Percentiles rank a stretch among this genome's conserved stretches.
These are phyloP conservation scores for Corylus americana DNA, from an alignment of 306 rosid species.

Conservation along the genomic window DNA sequence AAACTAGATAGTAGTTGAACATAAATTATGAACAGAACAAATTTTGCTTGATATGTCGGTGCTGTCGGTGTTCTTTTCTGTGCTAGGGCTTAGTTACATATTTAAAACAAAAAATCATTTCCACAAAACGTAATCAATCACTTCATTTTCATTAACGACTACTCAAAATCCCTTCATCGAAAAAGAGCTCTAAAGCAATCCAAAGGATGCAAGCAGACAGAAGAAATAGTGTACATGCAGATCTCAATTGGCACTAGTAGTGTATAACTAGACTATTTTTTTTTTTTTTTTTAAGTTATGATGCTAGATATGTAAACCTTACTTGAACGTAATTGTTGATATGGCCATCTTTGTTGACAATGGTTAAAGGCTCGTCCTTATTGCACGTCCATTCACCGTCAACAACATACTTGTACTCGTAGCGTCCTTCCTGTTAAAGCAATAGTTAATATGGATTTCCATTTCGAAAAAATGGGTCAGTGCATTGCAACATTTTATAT, in stretches of 20 bases:
- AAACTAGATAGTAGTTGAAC: background rate
- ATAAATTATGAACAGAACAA: background rate
- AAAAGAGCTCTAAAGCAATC: background rate
- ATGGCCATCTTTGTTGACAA: slow-evolving; percentile 83
- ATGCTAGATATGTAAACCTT: slow-evolving; percentile 35
- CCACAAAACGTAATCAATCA: background rate
- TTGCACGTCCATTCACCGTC: slow-evolving; percentile 81
- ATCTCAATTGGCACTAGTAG: background rate
- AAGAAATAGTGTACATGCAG: background rate
- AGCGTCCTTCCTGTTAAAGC: slow-evolving; percentile 77
- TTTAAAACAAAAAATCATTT: background rate
- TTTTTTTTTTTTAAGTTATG: background rate
- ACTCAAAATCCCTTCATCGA: background rate
- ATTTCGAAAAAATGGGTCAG: slow-evolving; percentile 13
- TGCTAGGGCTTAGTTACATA: background rate
- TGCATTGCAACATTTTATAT: slow-evolving; percentile 12
- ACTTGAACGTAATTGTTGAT: slow-evolving; percentile 77
- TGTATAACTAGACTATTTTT: background rate
- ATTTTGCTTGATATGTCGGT: background rate
- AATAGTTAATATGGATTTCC: background rate
- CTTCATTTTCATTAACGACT: background rate
- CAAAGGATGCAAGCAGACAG: slow-evolving; percentile 3
- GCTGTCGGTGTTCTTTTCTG: background rate
- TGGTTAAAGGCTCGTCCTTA: slow-evolving; percentile 44
- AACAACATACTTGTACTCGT: slow-evolving; percentile 89